These are phyloP conservation scores for Nectriaceae sp. DNA, from an alignment of 2,329 filamentous ascomycete species.

Conservation along the genomic window DNA sequence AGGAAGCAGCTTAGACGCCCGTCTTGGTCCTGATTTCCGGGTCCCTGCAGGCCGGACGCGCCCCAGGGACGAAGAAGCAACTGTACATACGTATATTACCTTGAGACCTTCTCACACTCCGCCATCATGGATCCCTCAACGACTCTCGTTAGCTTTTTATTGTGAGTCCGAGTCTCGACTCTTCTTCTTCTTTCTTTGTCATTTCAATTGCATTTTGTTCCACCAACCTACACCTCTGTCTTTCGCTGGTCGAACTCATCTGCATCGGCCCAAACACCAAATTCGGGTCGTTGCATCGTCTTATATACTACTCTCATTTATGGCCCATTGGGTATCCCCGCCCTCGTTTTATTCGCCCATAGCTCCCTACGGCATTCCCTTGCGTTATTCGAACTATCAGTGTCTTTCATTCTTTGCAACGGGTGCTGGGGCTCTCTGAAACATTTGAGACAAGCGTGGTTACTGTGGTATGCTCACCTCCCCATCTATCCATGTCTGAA, in stretches of 20 bases:
- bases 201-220: constrained; percentile 1
- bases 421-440: no score
- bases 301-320: neutral
- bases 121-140: constrained; percentile 59
- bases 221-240: neutral
- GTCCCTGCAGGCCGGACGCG: constrained; percentile 17
- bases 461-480: neutral
- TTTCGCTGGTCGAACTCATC: neutral
- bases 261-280: neutral
- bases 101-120: constrained; percentile 11
- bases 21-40: constrained; percentile 20
- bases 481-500: neutral
- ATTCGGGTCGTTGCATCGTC: neutral
- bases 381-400: neutral
- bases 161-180: constrained; percentile 63
- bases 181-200: constrained; percentile 21
- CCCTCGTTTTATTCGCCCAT: neutral
- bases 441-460: neutral
- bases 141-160: constrained; percentile 68
- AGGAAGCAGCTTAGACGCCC: constrained; percentile 22
- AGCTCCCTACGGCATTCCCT: neutral
- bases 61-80: constrained; percentile 13
- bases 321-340: neutral
- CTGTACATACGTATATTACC: constrained; percentile 27
- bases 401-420: constrained; percentile 1